Percentiles rank a stretch among this genome's conserved stretches.
phyloP scores from a whole-genome alignment of 2,329 filamentous ascomycete species.

The Epicoccum nigrum region DNA sequence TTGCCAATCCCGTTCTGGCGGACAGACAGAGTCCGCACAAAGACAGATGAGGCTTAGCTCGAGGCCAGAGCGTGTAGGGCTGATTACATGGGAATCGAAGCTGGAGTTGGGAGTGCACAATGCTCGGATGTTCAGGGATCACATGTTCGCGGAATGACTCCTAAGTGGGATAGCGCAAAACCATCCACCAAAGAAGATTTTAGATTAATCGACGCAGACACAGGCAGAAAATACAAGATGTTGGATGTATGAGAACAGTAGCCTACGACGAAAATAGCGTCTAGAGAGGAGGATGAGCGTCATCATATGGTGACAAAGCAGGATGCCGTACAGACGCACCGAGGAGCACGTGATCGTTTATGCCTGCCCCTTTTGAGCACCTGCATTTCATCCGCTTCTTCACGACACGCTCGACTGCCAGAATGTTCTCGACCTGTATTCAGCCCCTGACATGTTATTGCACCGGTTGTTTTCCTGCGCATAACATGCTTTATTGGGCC shows the following conservation, averaged over 20 bases:
- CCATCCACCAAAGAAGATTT: background rate
- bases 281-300: background rate
- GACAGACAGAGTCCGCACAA: background rate
- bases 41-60: conserved; percentile 2
- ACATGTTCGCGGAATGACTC: conserved; percentile 33
- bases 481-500: background rate
- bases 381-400: background rate
- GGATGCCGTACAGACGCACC: background rate
- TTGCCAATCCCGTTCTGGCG: conserved; percentile 8
- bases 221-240: background rate
- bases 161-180: conserved; percentile 18
- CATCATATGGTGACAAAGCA: background rate
- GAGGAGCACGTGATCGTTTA: conserved; percentile 6
- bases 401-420: background rate
- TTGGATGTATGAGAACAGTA: no score
- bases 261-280: background rate
- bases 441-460: background rate
- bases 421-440: conserved; percentile 8
- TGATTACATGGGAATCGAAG: conserved; percentile 1
- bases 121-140: conserved; percentile 8
- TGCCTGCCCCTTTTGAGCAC: background rate
- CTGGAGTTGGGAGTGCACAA: conserved; percentile 7
- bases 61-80: conserved; percentile 1
- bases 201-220: background rate
- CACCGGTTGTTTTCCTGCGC: background rate